Base-by-base conservation (phyloP, 345 rosid species). In the Lagerstroemia speciosa region DNA sequence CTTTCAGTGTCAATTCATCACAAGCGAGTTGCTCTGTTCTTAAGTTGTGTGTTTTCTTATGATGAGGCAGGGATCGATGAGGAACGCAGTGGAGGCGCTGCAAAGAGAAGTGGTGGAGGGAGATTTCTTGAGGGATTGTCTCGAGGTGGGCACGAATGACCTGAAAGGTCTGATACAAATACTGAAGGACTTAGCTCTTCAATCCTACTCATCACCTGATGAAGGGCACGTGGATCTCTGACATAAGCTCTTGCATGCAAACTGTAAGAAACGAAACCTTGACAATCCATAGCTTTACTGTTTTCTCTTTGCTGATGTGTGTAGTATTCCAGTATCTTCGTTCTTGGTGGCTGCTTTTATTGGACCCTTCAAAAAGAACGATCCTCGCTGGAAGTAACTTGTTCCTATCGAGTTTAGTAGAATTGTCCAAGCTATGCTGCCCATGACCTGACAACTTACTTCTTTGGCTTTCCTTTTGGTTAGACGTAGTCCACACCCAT, bases 111-210 rank as follows among this genome's bases (percentile, higher is more conserved):
- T 85, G 70, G 69, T 81, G 26, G 89, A 89, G 8, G 97, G 92
- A n/a, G 85, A 70, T 60, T 69, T 91, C 33, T 63, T 93, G 72
- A 84, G 77, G 78, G 94, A 93, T 73, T 90, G 96, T 74, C 78
- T 93, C 17, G 87, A 86, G 72, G 50, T 90, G 34, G 86, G 96
- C 1, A 70, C 83, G n/a, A 74, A 78, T 33, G 98, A 91, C 75
- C 73, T 87, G 68, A 83, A 83, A 81, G 86, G 90, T 29, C 70
- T 91, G 75, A 77, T 89, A 65, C 84, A 77, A 72, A 82, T 89
- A 46, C 57, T 87, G 2, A 83, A 81, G 71, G 89, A 85, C 60
- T 74, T 83, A 69, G 69, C 80, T 77, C 73, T 74, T 0, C 86
- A 80, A 31, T 77, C 58, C 71, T 77, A 32, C 72, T 72, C 85